Base-by-base conservation (phyloP, 2,329 filamentous ascomycete species). In the Grosmannia penicillata region DNA sequence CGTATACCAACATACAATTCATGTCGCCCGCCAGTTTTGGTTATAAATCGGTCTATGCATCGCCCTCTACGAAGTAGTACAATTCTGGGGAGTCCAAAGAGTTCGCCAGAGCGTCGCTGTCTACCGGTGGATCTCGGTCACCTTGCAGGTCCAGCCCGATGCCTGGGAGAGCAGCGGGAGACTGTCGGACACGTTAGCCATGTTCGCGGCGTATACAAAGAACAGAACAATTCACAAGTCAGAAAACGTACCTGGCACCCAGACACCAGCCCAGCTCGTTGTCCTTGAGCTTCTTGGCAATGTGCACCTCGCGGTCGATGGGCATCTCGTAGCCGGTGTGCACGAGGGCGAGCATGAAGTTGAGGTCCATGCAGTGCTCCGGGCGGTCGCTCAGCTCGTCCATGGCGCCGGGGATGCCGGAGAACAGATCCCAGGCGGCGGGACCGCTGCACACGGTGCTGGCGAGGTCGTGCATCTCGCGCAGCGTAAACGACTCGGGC, bases 291-390 rank as follows among this genome's bases (percentile, higher is more conserved):
- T 95, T 94, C 81, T 98, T 98, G 43, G 89, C 91, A 55, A 95
- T 93, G 69, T 83, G 89, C 48, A 98, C 86, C 60, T 98, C 91
- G 28, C 93, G 74, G 49, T 94, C 84, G 51, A 96, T 78, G 4
- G 89, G 89, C 85, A 98, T 95, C 49, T 96, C 91, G 53, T 98
- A 98, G 4, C 91, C 91, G 6, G 85, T 93, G 60, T 96, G 87
- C 39, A 96, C 65, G 41, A 98, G 67, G 21, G 83, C 83, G 51
- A 93, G 64, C 85, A 95, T 95, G 55, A 96, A 98, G 65, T 84
- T 98, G 50, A 98, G 65, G 59, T 98, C 91, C 51, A 98, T 63
- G 61, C 91, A 98, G 59, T 81, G 83, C 60, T 98, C 87, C 3
- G 91, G 86, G 41, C 89, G 74, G 44, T 73, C 86, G 38, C 67